phyloP scores from a whole-genome alignment of 306 rosid species.

The Sphenostylis stenocarpa region DNA sequence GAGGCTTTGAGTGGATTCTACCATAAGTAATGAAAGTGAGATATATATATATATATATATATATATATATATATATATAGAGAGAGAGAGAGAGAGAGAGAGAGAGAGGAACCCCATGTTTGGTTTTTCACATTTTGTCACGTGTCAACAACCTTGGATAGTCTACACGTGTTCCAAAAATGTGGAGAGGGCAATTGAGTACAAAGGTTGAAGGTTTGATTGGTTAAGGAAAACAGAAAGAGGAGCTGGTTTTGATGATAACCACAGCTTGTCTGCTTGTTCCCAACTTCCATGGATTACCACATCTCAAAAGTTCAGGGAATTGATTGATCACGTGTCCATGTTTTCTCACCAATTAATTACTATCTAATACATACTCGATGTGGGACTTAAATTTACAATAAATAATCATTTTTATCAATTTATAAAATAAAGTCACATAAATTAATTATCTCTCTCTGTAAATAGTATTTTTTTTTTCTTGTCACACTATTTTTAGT shows the following conservation, averaged over 20 bases:
- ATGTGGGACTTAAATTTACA: background rate
- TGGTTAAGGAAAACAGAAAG: conserved; percentile 12
- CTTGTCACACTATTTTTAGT: background rate
- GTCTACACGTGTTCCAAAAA: conserved; percentile 10
- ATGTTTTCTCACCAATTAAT: background rate
- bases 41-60: too few species aligned
- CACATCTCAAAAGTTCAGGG: conserved; percentile 25
- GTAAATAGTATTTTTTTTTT: too few species aligned
- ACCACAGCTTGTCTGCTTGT: background rate
- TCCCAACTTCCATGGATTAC: conserved; percentile 14
- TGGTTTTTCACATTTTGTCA: background rate
- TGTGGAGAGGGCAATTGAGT: conserved; percentile 20
- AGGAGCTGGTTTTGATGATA: conserved; percentile 1
- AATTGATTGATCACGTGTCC: conserved; percentile 27
- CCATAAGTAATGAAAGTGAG: too few species aligned
- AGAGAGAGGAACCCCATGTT: background rate
- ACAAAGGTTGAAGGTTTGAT: conserved; percentile 15
- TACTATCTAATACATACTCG: too few species aligned
- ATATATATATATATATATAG: too few species aligned
- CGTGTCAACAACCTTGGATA: background rate
- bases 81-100: background rate
- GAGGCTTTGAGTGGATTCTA: background rate
- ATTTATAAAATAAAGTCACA: background rate
- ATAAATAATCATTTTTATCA: background rate
- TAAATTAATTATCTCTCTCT: background rate